phyloP scores from a whole-genome alignment of 2,329 filamentous ascomycete species.

The Plectosphaerella cucumerina region DNA sequence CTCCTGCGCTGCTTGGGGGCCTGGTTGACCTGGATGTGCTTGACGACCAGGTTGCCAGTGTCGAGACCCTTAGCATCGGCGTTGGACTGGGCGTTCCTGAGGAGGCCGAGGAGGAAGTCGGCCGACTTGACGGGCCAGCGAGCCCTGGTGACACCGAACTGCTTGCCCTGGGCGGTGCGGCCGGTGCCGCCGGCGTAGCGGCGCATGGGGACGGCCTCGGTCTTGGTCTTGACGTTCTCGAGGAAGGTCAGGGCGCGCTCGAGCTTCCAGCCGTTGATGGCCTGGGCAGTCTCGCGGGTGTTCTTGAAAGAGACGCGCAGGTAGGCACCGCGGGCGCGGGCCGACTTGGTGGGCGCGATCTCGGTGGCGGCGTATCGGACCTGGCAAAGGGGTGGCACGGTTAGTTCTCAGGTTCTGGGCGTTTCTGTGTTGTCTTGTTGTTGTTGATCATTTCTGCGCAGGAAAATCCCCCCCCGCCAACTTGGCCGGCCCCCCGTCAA shows the following conservation, averaged over 20 bases:
- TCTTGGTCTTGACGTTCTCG: constrained; percentile 95
- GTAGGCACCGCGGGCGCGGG: constrained; percentile 97
- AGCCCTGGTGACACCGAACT: constrained; percentile 95
- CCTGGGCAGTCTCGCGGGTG: constrained; percentile 98
- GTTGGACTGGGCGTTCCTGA: constrained; percentile 97
- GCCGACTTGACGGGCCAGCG: constrained; percentile 99
- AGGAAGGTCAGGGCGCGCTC: constrained; percentile 94
- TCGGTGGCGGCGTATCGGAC: constrained; percentile 94
- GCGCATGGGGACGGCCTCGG: constrained; percentile 97
- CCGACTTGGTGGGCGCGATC: constrained; percentile 86
- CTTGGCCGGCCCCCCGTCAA: neutral
- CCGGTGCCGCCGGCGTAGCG: constrained; percentile 95
- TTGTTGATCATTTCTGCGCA: neutral
- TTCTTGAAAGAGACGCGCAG: constrained; percentile 99
- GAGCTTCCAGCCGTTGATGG: constrained; percentile 99
- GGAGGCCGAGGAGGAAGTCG: constrained; percentile 93
- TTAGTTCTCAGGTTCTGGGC: constrained; percentile 9
- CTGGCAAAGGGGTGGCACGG: constrained; percentile 38
- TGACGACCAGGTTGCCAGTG: constrained; percentile 94
- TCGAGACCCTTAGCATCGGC: constrained; percentile 96
- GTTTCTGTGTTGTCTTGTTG: neutral
- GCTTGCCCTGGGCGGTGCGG: constrained; percentile 97
- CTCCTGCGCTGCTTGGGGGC: constrained; percentile 98
- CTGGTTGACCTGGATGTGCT: constrained; percentile 99
- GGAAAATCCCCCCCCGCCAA: neutral